A percentile compares a stretch with the other conserved stretches of the same genome.
These are phyloP conservation scores for Musa troglodytarum DNA, from an alignment of 176 grass and related monocot genomes.

Conservation along the genomic window DNA sequence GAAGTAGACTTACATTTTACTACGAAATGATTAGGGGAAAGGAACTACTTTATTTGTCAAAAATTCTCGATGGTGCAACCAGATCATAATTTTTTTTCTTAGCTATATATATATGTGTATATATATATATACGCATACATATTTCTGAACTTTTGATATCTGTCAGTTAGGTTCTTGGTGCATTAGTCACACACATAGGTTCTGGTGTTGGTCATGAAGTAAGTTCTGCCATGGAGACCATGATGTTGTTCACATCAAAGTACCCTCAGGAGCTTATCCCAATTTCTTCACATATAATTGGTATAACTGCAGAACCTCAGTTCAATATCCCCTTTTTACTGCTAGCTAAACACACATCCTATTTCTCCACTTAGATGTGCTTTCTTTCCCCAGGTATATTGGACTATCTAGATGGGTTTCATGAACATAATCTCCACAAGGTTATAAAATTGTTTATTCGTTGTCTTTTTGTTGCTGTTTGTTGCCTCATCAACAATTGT, in stretches of 20 bases:
- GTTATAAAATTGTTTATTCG: conserved; percentile 33
- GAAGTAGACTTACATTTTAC: too few relatives aligned
- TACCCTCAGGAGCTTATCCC: conserved; percentile 56
- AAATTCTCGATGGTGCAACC: too few relatives aligned
- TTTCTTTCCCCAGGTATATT: conserved; percentile 58
- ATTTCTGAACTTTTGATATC: conserved; percentile 20
- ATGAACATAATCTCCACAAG: conserved; percentile 80
- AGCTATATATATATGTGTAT: too few relatives aligned
- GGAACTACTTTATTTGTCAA: too few relatives aligned
- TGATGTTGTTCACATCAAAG: conserved; percentile 62
- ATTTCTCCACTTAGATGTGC: background rate
- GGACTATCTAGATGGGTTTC: conserved; percentile 79
- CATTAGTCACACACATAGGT: conserved; percentile 82
- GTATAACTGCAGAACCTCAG: conserved; percentile 29
- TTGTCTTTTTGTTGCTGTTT: conserved; percentile 15
- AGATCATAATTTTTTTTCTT: too few relatives aligned
- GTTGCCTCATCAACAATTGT: background rate
- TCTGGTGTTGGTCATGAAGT: conserved; percentile 75
- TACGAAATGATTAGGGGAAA: too few relatives aligned
- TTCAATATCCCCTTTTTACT: background rate
- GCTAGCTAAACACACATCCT: background rate
- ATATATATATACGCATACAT: background rate
- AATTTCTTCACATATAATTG: conserved; percentile 80
- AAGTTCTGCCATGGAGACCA: conserved; percentile 67
- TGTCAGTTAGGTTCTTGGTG: conserved; percentile 56